These are phyloP conservation scores for Gaultheria prostrata DNA, from an alignment of 148 eudicot species.

Conservation along the genomic window DNA sequence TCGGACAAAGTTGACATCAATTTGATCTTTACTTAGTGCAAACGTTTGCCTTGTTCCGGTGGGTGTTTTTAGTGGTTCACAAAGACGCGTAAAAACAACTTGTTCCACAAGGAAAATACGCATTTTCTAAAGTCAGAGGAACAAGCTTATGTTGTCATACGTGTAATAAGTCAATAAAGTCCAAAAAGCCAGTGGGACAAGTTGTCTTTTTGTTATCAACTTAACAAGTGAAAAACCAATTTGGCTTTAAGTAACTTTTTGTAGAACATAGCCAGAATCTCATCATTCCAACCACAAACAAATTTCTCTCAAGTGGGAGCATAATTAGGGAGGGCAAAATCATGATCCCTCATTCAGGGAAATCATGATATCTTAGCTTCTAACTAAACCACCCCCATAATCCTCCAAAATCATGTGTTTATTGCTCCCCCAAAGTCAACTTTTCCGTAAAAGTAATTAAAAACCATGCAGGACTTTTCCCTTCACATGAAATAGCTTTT, in stretches of 20 bases:
- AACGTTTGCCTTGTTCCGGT: neutral
- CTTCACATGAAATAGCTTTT: neutral
- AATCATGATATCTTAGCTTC: conserved; percentile 17
- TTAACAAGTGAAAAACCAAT: too few species aligned
- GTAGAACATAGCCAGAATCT: too few species aligned
- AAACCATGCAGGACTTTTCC: neutral
- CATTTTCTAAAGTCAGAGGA: too few species aligned
- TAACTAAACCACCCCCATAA: neutral
- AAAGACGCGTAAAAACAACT: too few species aligned
- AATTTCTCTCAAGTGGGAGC: neutral
- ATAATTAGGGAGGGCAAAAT: conserved; percentile 14
- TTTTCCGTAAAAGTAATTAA: neutral
- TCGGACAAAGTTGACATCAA: neutral
- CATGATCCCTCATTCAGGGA: neutral
- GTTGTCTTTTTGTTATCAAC: too few species aligned
- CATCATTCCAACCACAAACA: conserved; percentile 3
- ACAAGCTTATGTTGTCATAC: too few species aligned
- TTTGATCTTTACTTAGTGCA: neutral
- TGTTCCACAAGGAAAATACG: too few species aligned
- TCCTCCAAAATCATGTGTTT: neutral
- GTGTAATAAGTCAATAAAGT: too few species aligned
- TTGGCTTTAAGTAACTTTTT: too few species aligned
- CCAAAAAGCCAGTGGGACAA: too few species aligned
- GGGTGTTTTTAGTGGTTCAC: too few species aligned
- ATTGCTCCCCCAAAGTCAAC: neutral